Evolutionary conservation across 495 filamentous ascomycete genomes (phyloP).

Genomic region (Schizothecium vesticola): DNA sequence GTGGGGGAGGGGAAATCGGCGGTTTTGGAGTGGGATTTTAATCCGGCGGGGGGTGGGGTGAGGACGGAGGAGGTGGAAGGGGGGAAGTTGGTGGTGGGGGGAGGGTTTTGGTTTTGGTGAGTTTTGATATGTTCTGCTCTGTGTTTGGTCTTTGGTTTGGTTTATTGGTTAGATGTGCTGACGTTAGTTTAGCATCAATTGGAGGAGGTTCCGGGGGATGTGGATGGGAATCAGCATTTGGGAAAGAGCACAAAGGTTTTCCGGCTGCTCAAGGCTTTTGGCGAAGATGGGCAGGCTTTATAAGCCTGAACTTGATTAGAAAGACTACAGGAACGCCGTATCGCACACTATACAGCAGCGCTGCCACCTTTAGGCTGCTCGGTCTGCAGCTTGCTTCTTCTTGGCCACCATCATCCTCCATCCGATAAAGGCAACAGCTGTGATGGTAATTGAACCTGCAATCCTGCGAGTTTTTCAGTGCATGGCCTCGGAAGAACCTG

Average conservation of each 20-base stretch:
- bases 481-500: background rate
- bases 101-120: background rate
- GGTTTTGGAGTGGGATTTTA: background rate
- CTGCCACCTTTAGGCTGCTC: background rate
- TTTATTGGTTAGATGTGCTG: no score
- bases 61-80: background rate
- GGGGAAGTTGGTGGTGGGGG: background rate
- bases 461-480: background rate
- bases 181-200: background rate
- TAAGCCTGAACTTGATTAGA: background rate
- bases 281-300: background rate
- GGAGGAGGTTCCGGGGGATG: background rate
- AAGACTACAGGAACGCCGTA: background rate
- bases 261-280: background rate
- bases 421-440: background rate
- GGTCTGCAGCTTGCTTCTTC: background rate
- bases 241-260: background rate
- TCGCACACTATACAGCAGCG: background rate
- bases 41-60: background rate
- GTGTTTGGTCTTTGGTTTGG: background rate
- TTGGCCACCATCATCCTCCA: slow-evolving; percentile 9
- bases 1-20: background rate
- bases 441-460: background rate
- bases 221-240: background rate
- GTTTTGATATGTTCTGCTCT: background rate